Conservation (phyloP, 305 asterid species). For the Fraxinus xanthoxyloides region DNA sequence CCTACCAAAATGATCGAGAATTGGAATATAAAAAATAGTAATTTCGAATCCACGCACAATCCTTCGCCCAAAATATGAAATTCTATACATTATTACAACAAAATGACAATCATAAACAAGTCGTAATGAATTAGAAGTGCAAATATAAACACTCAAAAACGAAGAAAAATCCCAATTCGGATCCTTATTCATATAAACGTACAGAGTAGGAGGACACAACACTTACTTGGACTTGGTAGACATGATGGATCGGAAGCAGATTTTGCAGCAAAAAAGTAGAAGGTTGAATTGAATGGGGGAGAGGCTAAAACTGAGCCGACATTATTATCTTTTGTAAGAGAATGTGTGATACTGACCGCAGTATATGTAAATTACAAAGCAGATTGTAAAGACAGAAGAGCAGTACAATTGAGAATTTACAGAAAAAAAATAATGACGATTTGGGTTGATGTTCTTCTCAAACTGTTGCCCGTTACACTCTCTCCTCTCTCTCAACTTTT, state of each 20-base stretch:
- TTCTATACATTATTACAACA: not conserved
- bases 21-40: not conserved
- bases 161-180: constrained; percentile 39
- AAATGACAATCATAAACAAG: not conserved
- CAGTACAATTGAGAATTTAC: constrained; percentile 33
- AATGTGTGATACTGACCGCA: not conserved
- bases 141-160: not conserved
- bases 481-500: constrained; percentile 7
- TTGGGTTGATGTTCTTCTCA: constrained; percentile 24
- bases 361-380: constrained; percentile 12
- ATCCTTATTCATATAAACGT: constrained; percentile 34
- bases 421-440: constrained; percentile 25
- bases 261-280: not conserved
- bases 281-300: constrained; percentile 14
- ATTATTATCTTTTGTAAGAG: constrained; percentile 17
- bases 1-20: constrained; percentile 16
- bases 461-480: constrained; percentile 19
- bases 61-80: not conserved
- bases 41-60: not conserved
- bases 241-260: constrained; percentile 39
- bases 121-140: not conserved
- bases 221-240: constrained; percentile 70
- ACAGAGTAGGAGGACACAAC: not conserved
- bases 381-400: constrained; percentile 21
- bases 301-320: constrained; percentile 32